phyloP scores from a whole-genome alignment of 1,139 yeast species.

The Yamadazyma oceani region DNA sequence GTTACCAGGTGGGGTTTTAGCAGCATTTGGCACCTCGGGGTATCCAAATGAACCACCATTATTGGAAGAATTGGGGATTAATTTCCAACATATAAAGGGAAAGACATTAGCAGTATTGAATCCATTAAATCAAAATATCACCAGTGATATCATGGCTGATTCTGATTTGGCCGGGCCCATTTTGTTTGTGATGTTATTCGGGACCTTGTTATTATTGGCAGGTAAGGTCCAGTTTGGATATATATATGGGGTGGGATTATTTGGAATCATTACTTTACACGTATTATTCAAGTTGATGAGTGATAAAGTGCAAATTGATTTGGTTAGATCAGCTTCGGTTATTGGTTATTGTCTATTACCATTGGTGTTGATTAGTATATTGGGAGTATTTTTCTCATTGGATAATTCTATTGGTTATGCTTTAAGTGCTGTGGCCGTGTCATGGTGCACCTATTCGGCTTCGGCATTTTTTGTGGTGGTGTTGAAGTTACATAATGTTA shows the following conservation, averaged over 20 bases:
- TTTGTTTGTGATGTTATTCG: slow-evolving; percentile 83
- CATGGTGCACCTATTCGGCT: slow-evolving; percentile 94
- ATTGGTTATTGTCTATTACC: slow-evolving; percentile 94
- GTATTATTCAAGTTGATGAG: slow-evolving; percentile 86
- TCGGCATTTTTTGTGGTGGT: slow-evolving; percentile 92
- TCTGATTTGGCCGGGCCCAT: slow-evolving; percentile 96
- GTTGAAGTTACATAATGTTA: slow-evolving; percentile 77
- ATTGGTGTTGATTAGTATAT: slow-evolving; percentile 72
- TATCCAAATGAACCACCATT: slow-evolving; percentile 93
- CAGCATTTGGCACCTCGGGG: slow-evolving; percentile 93
- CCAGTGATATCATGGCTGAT: slow-evolving; percentile 81
- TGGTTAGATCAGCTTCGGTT: slow-evolving; percentile 81
- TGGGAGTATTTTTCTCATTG: slow-evolving; percentile 68
- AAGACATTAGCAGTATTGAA: slow-evolving; percentile 87
- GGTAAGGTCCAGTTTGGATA: slow-evolving; percentile 98
- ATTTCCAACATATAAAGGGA: slow-evolving; percentile 80
- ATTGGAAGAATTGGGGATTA: slow-evolving; percentile 89
- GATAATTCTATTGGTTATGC: slow-evolving; percentile 77
- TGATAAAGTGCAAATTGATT: slow-evolving; percentile 54
- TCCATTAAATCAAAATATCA: slow-evolving; percentile 61
- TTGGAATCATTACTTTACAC: slow-evolving; percentile 86
- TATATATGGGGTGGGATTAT: slow-evolving; percentile 91
- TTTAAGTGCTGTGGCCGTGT: slow-evolving; percentile 67
- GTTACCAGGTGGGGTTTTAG: slow-evolving; percentile 74
- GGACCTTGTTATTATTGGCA: slow-evolving; percentile 75